Conservation (phyloP, 345 rosid species). For the Cardamine chenopodiifolia region DNA sequence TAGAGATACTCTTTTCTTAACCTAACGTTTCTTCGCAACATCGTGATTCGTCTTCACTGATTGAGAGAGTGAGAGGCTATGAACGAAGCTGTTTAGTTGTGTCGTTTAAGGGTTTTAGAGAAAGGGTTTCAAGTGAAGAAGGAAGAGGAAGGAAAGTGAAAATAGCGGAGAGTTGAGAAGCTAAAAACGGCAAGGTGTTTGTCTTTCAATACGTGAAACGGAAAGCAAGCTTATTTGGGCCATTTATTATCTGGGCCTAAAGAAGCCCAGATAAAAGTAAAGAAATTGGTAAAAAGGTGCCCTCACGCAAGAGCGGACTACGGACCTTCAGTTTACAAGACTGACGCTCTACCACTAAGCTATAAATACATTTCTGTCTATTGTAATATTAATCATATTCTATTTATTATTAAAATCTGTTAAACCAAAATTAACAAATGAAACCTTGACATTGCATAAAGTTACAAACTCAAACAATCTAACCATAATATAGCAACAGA, state of each 20-base stretch:
- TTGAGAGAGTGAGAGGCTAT: background rate
- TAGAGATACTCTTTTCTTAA: constrained; percentile 82
- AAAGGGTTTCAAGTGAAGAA: background rate
- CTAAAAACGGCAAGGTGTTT: constrained; percentile 29
- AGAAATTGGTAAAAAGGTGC: constrained; percentile 36
- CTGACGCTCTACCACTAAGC: constrained; percentile 86
- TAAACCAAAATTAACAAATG: background rate
- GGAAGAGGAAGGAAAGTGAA: background rate
- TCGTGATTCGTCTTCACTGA: constrained; percentile 21
- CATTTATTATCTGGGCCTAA: background rate
- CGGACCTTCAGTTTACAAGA: constrained; percentile 89
- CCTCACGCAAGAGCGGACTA: constrained; percentile 80
- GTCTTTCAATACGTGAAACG: background rate
- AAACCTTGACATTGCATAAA: background rate
- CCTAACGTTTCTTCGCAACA: constrained; percentile 79
- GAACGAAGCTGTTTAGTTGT: constrained; percentile 2
- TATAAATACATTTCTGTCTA: constrained; percentile 38
- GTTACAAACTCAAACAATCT: background rate
- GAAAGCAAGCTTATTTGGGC: background rate
- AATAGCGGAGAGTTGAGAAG: background rate
- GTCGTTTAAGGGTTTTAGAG: constrained; percentile 37
- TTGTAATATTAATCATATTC: too few relatives aligned
- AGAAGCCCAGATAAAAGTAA: background rate
- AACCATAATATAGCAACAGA: background rate
- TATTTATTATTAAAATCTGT: background rate